Base-by-base conservation (phyloP, 129 eudicot genomes). In the Gnaphalium uliginosum region DNA sequence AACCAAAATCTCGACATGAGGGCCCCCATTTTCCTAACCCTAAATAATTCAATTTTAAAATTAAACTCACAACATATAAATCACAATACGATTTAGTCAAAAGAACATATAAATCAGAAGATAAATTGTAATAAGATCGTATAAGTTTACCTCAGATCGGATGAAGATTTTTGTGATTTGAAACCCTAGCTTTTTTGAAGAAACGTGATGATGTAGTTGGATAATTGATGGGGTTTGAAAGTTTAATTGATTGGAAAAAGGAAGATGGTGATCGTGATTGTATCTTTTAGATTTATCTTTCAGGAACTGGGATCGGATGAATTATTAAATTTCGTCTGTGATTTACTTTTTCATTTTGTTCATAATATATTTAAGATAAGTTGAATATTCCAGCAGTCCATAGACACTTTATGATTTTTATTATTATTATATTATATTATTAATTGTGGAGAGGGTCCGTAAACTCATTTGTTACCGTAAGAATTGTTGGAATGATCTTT, bases 1-100 rank as follows among this genome's bases (percentile, higher is more conserved):
- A 90, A 94, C 98, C 98, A 94, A 75, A 94, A 87, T 86, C 71
- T 89, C 50, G 98, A 90, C 81, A 93, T 84, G 5, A 93, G 75
- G 41, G 89, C 93, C 72, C 98, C 98, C 98, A 93, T 93, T 72
- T 57, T 61, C 69, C 23, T 22, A 68, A 8, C 81, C 81, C 81
- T 78, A 50, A 39, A 27, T 14, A 27, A 21, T 37, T 17, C 39
- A 66, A 66, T 23, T 43, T 39, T n/a, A 2, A 37, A 13, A n/a
- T 15, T 50, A 48, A 7, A 22, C 0, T 57, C 62, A 14, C 25
- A 57, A 21, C 26, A 57, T 39, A n/a, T 19, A 57, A 9, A 63
- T 59, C 14, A 27, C 2, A 13, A 11, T 13, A 10, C n/a, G 18
- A 27, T 39, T 10, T 0, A 39, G n/a, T 9, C 2, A 39, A 39